phyloP scores from a whole-genome alignment of 305 asterid species.

The Ilex paraguariensis region DNA sequence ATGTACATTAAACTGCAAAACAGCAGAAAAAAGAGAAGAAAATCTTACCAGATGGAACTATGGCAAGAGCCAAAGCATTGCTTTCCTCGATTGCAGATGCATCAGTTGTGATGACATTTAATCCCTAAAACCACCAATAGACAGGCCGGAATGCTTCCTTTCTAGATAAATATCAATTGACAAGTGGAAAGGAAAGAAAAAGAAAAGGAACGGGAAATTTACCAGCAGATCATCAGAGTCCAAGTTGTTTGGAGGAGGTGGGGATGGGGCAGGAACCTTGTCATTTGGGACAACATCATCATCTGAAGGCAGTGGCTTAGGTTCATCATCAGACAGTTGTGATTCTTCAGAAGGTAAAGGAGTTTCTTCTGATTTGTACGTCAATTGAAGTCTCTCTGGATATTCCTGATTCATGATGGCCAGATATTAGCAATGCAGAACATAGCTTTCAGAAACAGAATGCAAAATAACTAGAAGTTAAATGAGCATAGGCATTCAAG shows the following conservation, averaged over 20 bases:
- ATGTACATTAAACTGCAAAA: neutral
- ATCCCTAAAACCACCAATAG: slow-evolving; percentile 47
- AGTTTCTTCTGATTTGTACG: slow-evolving; percentile 81
- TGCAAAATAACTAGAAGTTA: too few species aligned
- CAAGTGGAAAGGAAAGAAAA: neutral
- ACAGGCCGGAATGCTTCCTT: neutral
- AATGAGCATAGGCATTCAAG: too few species aligned
- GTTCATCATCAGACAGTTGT: slow-evolving; percentile 39
- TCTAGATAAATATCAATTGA: too few species aligned
- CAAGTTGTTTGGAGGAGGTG: slow-evolving; percentile 42
- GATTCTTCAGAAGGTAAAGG: slow-evolving; percentile 58
- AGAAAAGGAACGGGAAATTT: slow-evolving; percentile 17
- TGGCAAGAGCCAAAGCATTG: slow-evolving; percentile 88
- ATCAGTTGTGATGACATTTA: slow-evolving; percentile 36
- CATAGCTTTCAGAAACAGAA: too few species aligned
- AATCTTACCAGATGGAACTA: slow-evolving; percentile 80
- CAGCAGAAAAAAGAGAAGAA: slow-evolving; percentile 5
- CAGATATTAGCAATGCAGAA: too few species aligned
- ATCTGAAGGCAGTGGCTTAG: slow-evolving; percentile 36
- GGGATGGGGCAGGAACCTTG: slow-evolving; percentile 35
- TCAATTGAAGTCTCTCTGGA: slow-evolving; percentile 92
- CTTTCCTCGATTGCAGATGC: slow-evolving; percentile 79
- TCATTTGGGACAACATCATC: slow-evolving; percentile 40
- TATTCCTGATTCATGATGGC: slow-evolving; percentile 47
- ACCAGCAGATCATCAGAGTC: slow-evolving; percentile 86